Percentiles rank a stretch among this genome's conserved stretches.
Conservation (phyloP, 108 stramenopile species). For the Nitzschia sp. region DNA sequence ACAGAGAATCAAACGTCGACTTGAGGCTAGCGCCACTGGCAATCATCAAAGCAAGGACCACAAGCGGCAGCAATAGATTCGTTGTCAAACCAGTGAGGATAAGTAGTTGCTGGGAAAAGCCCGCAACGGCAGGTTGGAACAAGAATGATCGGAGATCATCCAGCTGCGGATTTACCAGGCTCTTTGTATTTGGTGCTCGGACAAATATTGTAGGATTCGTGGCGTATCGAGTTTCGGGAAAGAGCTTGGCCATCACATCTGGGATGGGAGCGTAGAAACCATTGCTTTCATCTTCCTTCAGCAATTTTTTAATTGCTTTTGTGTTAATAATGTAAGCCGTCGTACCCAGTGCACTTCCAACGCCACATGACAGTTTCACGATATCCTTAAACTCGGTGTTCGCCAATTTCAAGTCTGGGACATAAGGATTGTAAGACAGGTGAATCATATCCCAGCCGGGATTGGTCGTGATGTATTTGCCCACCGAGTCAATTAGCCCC, state of each 20-base stretch:
- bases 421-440: conserved; percentile 50
- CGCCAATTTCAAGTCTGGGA: conserved; percentile 34
- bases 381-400: conserved; percentile 28
- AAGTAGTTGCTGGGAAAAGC: conserved; percentile 27
- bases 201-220: conserved; percentile 41
- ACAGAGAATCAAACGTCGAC: conserved; percentile 20
- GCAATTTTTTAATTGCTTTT: conserved; percentile 32
- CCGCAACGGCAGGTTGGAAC: conserved; percentile 38
- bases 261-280: conserved; percentile 44
- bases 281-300: conserved; percentile 31
- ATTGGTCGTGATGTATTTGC: conserved; percentile 13
- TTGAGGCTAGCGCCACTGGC: conserved; percentile 13
- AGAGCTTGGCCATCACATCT: conserved; percentile 48
- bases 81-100: conserved; percentile 34
- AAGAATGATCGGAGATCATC: conserved; percentile 44
- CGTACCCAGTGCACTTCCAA: conserved; percentile 43
- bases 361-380: conserved; percentile 29
- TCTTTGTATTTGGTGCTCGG: conserved; percentile 42
- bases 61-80: conserved; percentile 25
- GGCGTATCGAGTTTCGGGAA: conserved; percentile 45
- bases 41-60: conserved; percentile 10
- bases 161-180: conserved; percentile 53
- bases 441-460: conserved; percentile 41
- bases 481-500: conserved; percentile 18
- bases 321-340: conserved; percentile 47